A percentile compares a stretch with the other conserved stretches of the same genome.
These are phyloP conservation scores for Ogataea henricii DNA, from an alignment of 805 yeast genomes.

Conservation along the genomic window DNA sequence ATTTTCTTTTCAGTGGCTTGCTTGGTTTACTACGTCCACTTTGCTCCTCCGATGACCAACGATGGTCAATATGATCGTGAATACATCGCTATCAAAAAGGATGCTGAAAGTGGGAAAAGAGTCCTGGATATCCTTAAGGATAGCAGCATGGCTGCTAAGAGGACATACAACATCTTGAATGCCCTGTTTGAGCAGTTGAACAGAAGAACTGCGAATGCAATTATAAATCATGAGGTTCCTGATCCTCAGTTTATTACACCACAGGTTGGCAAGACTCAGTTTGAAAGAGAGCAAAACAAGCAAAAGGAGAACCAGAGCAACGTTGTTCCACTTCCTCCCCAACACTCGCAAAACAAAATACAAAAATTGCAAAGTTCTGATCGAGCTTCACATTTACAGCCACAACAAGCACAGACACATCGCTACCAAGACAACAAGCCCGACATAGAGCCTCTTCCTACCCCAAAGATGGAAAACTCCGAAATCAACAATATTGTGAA, in stretches of 20 bases:
- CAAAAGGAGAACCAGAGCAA: slow-evolving; percentile 10
- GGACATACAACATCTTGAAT: slow-evolving; percentile 79
- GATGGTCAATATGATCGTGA: slow-evolving; percentile 49
- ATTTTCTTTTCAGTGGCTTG: slow-evolving; percentile 89
- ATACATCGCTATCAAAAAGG: slow-evolving; percentile 60
- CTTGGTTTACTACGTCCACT: slow-evolving; percentile 75
- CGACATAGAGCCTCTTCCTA: background rate
- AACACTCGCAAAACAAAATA: slow-evolving; percentile 1
- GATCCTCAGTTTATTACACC: slow-evolving; percentile 30
- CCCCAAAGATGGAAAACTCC: slow-evolving; percentile 22
- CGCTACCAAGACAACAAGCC: background rate
- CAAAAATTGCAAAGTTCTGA: slow-evolving; percentile 1
- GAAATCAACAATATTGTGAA: slow-evolving; percentile 27
- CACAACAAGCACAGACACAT: background rate
- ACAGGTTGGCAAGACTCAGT: slow-evolving; percentile 29
- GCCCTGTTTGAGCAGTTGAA: slow-evolving; percentile 79
- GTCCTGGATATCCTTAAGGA: slow-evolving; percentile 72
- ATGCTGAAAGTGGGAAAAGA: slow-evolving; percentile 80
- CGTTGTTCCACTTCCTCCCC: slow-evolving; percentile 18
- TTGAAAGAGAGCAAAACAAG: slow-evolving; percentile 18
- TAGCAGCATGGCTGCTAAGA: slow-evolving; percentile 72
- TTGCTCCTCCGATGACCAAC: slow-evolving; percentile 35
- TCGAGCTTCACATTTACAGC: background rate
- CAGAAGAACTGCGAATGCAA: slow-evolving; percentile 60
- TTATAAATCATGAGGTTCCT: slow-evolving; percentile 23